A percentile compares a stretch with the other conserved stretches of the same genome.
These are phyloP conservation scores for Coleophoma crateriformis DNA, from an alignment of 2,329 filamentous ascomycete genomes.

Conservation along the genomic window DNA sequence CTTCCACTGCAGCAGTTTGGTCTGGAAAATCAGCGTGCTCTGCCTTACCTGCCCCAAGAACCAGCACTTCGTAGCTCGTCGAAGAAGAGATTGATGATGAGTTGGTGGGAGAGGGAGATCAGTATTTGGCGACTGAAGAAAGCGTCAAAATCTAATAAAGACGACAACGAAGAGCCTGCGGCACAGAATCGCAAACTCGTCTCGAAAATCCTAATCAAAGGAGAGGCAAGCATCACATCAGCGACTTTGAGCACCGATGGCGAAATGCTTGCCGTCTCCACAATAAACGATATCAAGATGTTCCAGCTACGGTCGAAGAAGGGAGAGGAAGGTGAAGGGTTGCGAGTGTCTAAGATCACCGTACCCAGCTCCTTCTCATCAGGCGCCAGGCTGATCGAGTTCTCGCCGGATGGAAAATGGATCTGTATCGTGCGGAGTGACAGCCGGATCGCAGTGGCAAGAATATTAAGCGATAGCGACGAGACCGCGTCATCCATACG, in stretches of 20 bases:
- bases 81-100: slow-evolving; percentile 69
- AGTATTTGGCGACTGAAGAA: slow-evolving; percentile 66
- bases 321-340: slow-evolving; percentile 46
- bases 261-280: slow-evolving; percentile 70
- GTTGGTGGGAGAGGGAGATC: slow-evolving; percentile 89
- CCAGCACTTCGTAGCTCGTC: slow-evolving; percentile 69
- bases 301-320: slow-evolving; percentile 60
- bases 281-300: slow-evolving; percentile 67
- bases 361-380: slow-evolving; percentile 51
- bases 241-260: slow-evolving; percentile 68
- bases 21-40: slow-evolving; percentile 72
- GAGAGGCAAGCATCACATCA: slow-evolving; percentile 79
- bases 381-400: slow-evolving; percentile 64
- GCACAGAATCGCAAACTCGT: slow-evolving; percentile 56
- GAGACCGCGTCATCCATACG: slow-evolving; percentile 32
- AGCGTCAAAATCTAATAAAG: slow-evolving; percentile 26
- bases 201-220: slow-evolving; percentile 61
- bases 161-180: slow-evolving; percentile 31
- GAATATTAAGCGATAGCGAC: slow-evolving; percentile 31
- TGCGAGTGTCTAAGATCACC: slow-evolving; percentile 67
- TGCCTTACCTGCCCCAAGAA: slow-evolving; percentile 79
- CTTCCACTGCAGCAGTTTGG: slow-evolving; percentile 73
- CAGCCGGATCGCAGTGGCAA: slow-evolving; percentile 49
- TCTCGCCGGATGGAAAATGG: slow-evolving; percentile 69
- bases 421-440: slow-evolving; percentile 59